Evolutionary conservation across 2,329 filamentous ascomycete species (phyloP).

Genomic region (Chaetomium sp.): DNA sequence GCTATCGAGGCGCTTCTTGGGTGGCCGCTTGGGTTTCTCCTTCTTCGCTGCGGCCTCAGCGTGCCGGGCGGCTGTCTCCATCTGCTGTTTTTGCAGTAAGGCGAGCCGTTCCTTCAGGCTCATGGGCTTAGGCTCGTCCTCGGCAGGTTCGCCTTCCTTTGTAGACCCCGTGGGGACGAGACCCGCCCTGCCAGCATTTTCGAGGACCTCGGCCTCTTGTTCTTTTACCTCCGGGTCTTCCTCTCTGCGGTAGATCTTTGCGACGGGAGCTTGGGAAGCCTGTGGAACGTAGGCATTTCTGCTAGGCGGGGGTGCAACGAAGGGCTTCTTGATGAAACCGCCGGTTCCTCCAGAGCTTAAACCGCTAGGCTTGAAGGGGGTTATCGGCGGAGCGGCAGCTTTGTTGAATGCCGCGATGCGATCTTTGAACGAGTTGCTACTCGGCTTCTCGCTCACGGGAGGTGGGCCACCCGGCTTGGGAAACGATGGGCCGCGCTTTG

Average conservation of each 20-base stretch:
- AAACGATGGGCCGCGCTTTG: conserved; percentile 41
- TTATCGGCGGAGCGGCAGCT: conserved; percentile 76
- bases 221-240: conserved; percentile 77
- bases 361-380: conserved; percentile 83
- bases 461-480: conserved; percentile 60
- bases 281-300: conserved; percentile 87
- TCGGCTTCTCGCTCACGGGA: conserved; percentile 73
- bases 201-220: conserved; percentile 64
- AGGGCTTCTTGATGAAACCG: conserved; percentile 92
- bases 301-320: conserved; percentile 91
- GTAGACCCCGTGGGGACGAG: conserved; percentile 50
- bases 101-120: conserved; percentile 96
- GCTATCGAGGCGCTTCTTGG: conserved; percentile 66
- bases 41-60: conserved; percentile 78
- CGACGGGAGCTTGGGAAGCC: conserved; percentile 66
- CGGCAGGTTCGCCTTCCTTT: conserved; percentile 58
- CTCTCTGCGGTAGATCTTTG: conserved; percentile 81
- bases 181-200: conserved; percentile 70
- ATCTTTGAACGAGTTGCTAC: conserved; percentile 80
- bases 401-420: conserved; percentile 98
- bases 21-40: conserved; percentile 79
- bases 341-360: conserved; percentile 59
- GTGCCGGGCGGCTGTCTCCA: conserved; percentile 82
- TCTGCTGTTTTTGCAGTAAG: conserved; percentile 87
- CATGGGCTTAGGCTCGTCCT: conserved; percentile 86